Percentiles rank a stretch among this genome's conserved stretches.
phyloP scores from a whole-genome alignment of 495 filamentous ascomycete genomes.

The Tuber microsphaerosporum region DNA sequence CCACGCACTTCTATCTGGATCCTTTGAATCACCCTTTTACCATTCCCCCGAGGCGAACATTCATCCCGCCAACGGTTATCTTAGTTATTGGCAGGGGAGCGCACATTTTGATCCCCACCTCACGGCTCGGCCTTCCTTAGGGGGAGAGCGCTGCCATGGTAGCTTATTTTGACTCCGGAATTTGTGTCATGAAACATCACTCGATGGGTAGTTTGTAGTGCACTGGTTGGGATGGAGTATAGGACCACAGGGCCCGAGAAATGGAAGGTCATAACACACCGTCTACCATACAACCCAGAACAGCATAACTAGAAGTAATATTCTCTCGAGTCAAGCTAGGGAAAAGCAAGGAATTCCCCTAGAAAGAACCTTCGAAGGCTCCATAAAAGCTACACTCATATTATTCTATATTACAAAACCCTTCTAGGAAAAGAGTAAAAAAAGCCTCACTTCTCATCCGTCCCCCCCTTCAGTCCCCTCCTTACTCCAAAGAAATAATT shows the following conservation, averaged over 20 bases:
- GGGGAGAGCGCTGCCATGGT: neutral
- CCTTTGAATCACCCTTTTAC: neutral
- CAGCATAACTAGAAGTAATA: neutral
- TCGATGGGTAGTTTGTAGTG: neutral
- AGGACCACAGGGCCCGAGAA: neutral
- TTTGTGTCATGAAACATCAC: neutral
- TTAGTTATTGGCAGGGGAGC: neutral
- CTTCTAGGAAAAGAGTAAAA: neutral
- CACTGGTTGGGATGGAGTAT: neutral
- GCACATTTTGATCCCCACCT: neutral
- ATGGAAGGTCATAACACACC: neutral
- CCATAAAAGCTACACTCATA: neutral
- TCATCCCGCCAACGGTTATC: neutral
- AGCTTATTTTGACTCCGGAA: neutral
- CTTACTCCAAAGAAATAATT: conserved; percentile 95
- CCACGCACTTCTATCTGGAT: neutral
- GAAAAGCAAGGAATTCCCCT: neutral
- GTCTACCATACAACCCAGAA: neutral
- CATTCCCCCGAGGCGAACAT: neutral
- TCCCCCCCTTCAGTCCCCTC: conserved; percentile 48
- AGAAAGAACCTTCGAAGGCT: neutral
- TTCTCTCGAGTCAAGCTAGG: neutral
- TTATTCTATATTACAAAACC: neutral
- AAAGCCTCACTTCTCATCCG: neutral
- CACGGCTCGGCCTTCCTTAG: neutral